Evolutionary conservation across 129 eudicot species (phyloP).

Genomic region (Centaurea solstitialis): DNA sequence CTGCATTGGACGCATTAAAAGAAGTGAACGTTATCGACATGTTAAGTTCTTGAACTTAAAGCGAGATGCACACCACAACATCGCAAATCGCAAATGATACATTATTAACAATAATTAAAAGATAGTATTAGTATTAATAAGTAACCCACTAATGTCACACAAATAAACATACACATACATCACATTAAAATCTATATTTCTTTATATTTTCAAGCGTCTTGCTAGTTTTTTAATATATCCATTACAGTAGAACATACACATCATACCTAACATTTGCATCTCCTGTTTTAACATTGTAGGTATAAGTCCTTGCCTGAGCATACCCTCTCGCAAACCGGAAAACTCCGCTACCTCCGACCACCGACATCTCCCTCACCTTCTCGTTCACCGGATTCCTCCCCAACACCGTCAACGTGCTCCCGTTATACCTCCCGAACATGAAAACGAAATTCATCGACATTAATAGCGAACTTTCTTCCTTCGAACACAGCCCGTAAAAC

Average conservation of each 20-base stretch:
- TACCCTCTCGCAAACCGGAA: slow-evolving; percentile 55
- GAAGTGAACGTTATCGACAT: too few relatives aligned
- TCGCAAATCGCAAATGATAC: too few relatives aligned
- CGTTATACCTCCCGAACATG: slow-evolving; percentile 41
- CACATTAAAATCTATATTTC: too few relatives aligned
- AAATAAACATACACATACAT: too few relatives aligned
- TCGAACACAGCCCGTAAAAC: slow-evolving; percentile 35
- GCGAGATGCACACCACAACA: too few relatives aligned
- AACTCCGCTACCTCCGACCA: slow-evolving; percentile 49
- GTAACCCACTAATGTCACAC: background rate
- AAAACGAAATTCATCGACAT: slow-evolving; percentile 50
- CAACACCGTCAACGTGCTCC: slow-evolving; percentile 44
- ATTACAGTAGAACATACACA: slow-evolving; percentile 46
- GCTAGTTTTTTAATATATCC: too few relatives aligned
- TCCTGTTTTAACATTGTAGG: slow-evolving; percentile 20
- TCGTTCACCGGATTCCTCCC: slow-evolving; percentile 38
- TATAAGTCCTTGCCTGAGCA: slow-evolving; percentile 38
- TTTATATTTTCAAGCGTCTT: too few relatives aligned
- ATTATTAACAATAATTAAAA: too few relatives aligned
- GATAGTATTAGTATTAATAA: background rate
- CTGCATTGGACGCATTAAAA: too few relatives aligned
- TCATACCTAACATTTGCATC: slow-evolving; percentile 47
- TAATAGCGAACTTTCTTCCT: slow-evolving; percentile 26
- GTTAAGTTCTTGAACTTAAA: too few relatives aligned
- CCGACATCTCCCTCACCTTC: slow-evolving; percentile 59